These are phyloP conservation scores for Xylaria polymorpha DNA, from an alignment of 2,329 filamentous ascomycete species.

Conservation along the genomic window DNA sequence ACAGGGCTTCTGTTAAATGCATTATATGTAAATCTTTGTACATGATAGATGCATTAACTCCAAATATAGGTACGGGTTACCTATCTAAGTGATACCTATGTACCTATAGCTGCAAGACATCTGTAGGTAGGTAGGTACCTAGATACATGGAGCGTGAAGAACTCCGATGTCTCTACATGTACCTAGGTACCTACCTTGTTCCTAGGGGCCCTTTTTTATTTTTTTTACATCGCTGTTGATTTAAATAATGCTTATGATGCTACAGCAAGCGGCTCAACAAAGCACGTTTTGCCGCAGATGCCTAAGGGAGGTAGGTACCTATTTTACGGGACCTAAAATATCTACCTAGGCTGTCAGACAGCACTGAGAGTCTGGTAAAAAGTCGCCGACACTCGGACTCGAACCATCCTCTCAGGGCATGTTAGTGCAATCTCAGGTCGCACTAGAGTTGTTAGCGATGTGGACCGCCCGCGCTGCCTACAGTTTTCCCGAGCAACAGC, in stretches of 20 bases:
- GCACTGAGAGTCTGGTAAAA: constrained; percentile 21
- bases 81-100: too few relatives aligned
- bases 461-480: constrained; percentile 5
- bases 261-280: background rate
- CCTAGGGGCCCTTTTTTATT: too few relatives aligned
- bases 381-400: constrained; percentile 24
- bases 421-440: background rate
- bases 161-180: too few relatives aligned
- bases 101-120: too few relatives aligned
- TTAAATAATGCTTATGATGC: background rate
- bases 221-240: too few relatives aligned
- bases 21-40: background rate
- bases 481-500: constrained; percentile 18
- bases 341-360: too few relatives aligned
- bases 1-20: constrained; percentile 11
- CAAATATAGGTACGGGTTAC: too few relatives aligned
- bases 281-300: too few relatives aligned
- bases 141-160: background rate
- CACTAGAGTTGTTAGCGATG: constrained; percentile 4
- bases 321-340: too few relatives aligned
- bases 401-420: constrained; percentile 27
- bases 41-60: background rate
- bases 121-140: background rate
- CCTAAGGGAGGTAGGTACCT: too few relatives aligned
- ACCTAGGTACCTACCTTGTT: too few relatives aligned